These are phyloP conservation scores for Arachis monticola DNA, from an alignment of 331 rosid genomes.

Conservation along the genomic window DNA sequence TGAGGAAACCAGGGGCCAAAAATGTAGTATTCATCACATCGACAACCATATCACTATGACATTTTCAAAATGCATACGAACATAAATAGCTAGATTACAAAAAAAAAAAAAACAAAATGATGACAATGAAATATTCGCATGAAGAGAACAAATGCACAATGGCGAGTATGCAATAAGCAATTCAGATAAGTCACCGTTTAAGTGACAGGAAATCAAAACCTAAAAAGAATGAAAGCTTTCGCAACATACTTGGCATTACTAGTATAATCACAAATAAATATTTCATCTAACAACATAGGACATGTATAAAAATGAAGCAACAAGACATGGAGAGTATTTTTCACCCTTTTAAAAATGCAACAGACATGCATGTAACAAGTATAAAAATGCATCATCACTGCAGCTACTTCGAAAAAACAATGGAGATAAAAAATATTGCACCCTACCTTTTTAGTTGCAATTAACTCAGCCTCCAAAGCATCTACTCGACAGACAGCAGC, in stretches of 20 bases:
- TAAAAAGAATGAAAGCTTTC: not conserved
- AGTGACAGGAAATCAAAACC: constrained; percentile 4
- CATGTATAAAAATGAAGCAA: not conserved
- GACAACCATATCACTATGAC: constrained; percentile 12
- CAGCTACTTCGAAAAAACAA: constrained; percentile 2
- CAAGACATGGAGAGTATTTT: constrained; percentile 11
- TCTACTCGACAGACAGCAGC: constrained; percentile 98
- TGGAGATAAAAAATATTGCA: not conserved
- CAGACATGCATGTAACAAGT: not conserved
- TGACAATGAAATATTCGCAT: not conserved
- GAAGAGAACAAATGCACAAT: constrained; percentile 10
- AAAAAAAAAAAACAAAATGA: not conserved
- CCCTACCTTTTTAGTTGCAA: constrained; percentile 87
- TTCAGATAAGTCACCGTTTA: constrained; percentile 10
- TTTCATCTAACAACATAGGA: not conserved
- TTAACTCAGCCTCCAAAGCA: constrained; percentile 95
- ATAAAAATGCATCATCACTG: constrained; percentile 2
- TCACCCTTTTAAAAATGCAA: not conserved
- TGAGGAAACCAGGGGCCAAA: constrained; percentile 30
- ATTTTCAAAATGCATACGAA: constrained; percentile 19
- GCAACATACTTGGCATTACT: constrained; percentile 1
- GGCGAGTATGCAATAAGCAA: not conserved
- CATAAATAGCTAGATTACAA: not conserved
- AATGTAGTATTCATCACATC: constrained; percentile 11
- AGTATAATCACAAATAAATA: not conserved